phyloP scores from a whole-genome alignment of 2,329 filamentous ascomycete genomes.

The Penicillium hesseltinei region DNA sequence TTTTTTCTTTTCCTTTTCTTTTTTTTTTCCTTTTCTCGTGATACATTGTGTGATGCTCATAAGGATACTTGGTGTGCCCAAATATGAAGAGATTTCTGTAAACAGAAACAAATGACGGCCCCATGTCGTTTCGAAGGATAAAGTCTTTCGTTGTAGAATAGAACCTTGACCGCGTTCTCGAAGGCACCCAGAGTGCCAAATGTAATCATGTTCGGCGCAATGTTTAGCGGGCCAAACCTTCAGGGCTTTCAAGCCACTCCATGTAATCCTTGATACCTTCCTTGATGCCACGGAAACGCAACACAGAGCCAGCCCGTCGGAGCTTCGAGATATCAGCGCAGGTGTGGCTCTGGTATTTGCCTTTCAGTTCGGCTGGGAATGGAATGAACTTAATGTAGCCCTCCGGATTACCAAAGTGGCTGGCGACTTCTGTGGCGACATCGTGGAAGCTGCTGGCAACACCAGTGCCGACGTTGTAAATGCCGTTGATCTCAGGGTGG shows the following conservation, averaged over 20 bases:
- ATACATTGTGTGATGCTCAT: neutral
- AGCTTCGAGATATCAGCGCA: slow-evolving; percentile 7
- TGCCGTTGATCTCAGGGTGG: slow-evolving; percentile 1
- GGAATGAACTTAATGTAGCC: neutral
- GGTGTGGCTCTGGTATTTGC: neutral
- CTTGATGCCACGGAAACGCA: slow-evolving; percentile 1
- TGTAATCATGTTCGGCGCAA: neutral
- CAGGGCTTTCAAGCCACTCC: slow-evolving; percentile 2
- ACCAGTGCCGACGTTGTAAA: slow-evolving; percentile 8
- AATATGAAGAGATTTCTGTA: neutral
- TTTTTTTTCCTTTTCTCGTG: neutral
- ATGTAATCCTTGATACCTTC: slow-evolving; percentile 2
- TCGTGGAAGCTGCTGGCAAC: slow-evolving; percentile 1
- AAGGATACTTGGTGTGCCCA: neutral
- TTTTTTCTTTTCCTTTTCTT: neutral
- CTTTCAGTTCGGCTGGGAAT: neutral
- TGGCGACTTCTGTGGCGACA: neutral
- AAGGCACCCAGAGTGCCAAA: neutral
- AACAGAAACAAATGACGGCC: neutral
- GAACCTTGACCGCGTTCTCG: neutral
- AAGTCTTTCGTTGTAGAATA: neutral
- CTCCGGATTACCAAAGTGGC: neutral
- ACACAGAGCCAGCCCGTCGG: neutral
- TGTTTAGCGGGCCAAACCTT: neutral
- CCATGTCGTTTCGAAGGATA: neutral